Evolutionary conservation across 1,139 yeast genomes (phyloP).

Genomic region (Sugiyamaella japonica): DNA sequence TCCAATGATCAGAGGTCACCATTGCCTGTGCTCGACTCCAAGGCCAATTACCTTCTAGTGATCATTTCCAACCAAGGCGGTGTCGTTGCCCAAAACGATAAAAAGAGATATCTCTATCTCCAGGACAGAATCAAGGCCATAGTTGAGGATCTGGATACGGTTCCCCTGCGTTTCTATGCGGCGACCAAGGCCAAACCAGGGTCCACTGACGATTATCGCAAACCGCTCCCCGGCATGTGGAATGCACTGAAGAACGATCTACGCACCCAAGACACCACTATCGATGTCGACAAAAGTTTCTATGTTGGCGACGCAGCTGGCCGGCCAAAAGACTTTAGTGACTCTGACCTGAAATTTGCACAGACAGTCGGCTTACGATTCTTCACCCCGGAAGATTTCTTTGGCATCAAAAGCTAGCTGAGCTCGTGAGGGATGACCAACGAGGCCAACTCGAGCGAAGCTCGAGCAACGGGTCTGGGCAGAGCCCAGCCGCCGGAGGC

Average conservation of each 20-base stretch:
- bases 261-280: slow-evolving; percentile 24
- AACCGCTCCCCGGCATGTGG: slow-evolving; percentile 80
- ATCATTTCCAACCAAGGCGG: slow-evolving; percentile 90
- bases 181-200: slow-evolving; percentile 37
- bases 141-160: slow-evolving; percentile 30
- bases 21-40: background rate
- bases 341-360: slow-evolving; percentile 74
- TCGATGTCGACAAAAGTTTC: slow-evolving; percentile 52
- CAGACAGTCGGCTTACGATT: slow-evolving; percentile 53
- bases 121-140: slow-evolving; percentile 48
- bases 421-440: background rate
- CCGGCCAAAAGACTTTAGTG: slow-evolving; percentile 69
- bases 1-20: background rate
- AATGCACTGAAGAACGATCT: slow-evolving; percentile 46
- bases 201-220: slow-evolving; percentile 50
- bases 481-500: slow-evolving; percentile 9
- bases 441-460: background rate
- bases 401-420: slow-evolving; percentile 16
- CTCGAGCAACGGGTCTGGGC: slow-evolving; percentile 5
- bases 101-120: slow-evolving; percentile 57
- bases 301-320: slow-evolving; percentile 99
- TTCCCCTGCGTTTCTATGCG: slow-evolving; percentile 59
- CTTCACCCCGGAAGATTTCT: slow-evolving; percentile 66
- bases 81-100: slow-evolving; percentile 45
- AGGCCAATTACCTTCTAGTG: slow-evolving; percentile 48